phyloP scores from a whole-genome alignment of 2,329 filamentous ascomycete genomes.

The Venturia oleaginea region DNA sequence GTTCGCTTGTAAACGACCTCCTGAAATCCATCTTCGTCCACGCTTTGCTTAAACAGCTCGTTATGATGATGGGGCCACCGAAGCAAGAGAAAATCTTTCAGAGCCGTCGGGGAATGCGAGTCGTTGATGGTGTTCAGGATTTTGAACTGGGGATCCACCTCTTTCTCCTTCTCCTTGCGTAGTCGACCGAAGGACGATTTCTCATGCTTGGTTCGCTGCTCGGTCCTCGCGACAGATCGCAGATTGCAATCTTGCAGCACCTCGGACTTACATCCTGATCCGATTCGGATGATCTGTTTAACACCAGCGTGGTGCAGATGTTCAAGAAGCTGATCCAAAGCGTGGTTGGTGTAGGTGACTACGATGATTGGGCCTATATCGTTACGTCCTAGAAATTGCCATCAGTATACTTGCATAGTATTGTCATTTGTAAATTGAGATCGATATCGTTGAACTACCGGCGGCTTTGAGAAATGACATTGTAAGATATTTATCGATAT shows the following conservation, averaged over 20 bases:
- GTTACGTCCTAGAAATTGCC: conserved; percentile 15
- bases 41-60: conserved; percentile 41
- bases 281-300: conserved; percentile 51
- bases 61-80: background rate
- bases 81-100: background rate
- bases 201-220: conserved; percentile 1
- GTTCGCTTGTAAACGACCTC: conserved; percentile 20
- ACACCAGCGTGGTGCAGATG: conserved; percentile 44
- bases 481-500: too few relatives aligned
- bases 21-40: conserved; percentile 17
- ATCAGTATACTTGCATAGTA: background rate
- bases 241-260: conserved; percentile 44
- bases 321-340: conserved; percentile 51
- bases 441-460: too few relatives aligned
- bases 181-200: background rate
- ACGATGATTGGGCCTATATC: conserved; percentile 39
- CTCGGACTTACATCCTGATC: conserved; percentile 48
- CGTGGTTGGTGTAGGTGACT: conserved; percentile 45
- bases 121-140: background rate
- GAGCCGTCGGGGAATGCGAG: background rate
- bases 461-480: too few relatives aligned
- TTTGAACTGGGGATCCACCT: background rate
- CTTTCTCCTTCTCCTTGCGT: background rate
- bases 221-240: conserved; percentile 24
- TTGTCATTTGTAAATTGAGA: too few relatives aligned